Conservation (phyloP, 306 rosid genomes). For the Sindora glabra region DNA sequence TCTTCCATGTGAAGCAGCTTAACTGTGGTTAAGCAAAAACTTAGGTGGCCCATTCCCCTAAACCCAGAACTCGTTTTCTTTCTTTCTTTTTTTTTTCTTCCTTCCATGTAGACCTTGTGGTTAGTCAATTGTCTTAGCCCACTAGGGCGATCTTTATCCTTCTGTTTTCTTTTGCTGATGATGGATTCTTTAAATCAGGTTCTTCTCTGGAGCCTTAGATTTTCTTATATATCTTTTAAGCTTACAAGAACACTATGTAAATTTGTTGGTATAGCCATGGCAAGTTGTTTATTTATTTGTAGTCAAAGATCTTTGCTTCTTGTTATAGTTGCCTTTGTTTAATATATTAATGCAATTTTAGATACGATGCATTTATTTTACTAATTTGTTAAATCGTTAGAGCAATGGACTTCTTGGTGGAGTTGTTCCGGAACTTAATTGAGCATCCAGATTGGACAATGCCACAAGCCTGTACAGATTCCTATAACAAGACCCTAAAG, state of each 20-base stretch:
- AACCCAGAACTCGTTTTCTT: not conserved
- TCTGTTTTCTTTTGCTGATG: not conserved
- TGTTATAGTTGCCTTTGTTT: not conserved
- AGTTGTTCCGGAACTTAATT: conserved; percentile 50
- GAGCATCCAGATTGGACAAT: conserved; percentile 67
- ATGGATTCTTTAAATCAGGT: conserved; percentile 2
- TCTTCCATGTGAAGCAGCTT: not conserved
- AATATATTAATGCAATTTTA: not conserved
- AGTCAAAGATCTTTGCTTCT: not conserved
- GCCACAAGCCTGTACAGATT: conserved; percentile 61
- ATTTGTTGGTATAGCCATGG: not conserved
- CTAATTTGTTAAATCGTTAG: conserved; percentile 1
- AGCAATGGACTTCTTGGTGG: conserved; percentile 59
- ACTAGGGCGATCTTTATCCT: not conserved
- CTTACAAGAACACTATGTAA: not conserved
- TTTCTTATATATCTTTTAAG: not conserved
- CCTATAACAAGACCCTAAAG: conserved; percentile 62
- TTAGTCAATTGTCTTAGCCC: no score
- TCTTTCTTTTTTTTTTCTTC: no score
- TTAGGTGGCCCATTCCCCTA: not conserved
- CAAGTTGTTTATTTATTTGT: not conserved
- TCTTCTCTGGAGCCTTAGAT: not conserved
- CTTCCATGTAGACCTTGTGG: no score
- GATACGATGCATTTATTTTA: not conserved
- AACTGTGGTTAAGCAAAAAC: not conserved